These are phyloP conservation scores for Sequoia sempervirens DNA, from an alignment of 75 land plant genomes.

Conservation along the genomic window DNA sequence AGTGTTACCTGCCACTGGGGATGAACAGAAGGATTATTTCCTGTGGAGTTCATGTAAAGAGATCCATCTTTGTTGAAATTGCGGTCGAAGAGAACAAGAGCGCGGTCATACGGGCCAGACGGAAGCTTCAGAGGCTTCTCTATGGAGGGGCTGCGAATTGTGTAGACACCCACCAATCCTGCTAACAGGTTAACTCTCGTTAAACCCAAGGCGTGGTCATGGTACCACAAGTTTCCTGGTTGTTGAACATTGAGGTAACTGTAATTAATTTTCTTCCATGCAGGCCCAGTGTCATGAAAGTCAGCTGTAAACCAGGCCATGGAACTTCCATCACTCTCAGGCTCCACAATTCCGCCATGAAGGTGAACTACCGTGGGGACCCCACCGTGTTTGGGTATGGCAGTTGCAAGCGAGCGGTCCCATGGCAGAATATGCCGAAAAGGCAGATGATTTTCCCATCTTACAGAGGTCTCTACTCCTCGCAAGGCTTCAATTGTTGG, in stretches of 20 bases:
- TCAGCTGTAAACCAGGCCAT: conserved; percentile 71
- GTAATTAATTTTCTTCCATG: conserved; percentile 15
- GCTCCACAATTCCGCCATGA: conserved; percentile 64
- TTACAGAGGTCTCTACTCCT: conserved; percentile 17
- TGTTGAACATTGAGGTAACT: conserved; percentile 20
- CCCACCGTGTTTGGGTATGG: conserved; percentile 43
- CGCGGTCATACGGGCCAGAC: conserved; percentile 14
- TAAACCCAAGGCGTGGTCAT: conserved; percentile 80
- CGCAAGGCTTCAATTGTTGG: conserved; percentile 24
- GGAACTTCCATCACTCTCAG: conserved; percentile 60
- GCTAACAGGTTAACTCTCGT: conserved; percentile 71
- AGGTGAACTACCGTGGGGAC: conserved; percentile 81
- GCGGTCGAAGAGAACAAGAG: conserved; percentile 27
- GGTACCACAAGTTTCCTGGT: conserved; percentile 77
- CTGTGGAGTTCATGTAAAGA: conserved; percentile 33
- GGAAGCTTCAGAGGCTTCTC: conserved; percentile 27
- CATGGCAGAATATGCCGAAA: conserved; percentile 59
- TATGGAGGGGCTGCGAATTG: conserved; percentile 10
- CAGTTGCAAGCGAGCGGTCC: conserved; percentile 56
- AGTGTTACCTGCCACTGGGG: conserved; percentile 41
- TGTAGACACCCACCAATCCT: conserved; percentile 60
- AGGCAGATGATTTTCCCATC: conserved; percentile 57
- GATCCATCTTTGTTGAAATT: conserved; percentile 28
- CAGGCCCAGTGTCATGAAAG: conserved; percentile 41
- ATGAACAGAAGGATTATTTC: conserved; percentile 28